Evolutionary conservation across 2,329 filamentous ascomycete species (phyloP).

Genomic region (Talaromyces sp.): DNA sequence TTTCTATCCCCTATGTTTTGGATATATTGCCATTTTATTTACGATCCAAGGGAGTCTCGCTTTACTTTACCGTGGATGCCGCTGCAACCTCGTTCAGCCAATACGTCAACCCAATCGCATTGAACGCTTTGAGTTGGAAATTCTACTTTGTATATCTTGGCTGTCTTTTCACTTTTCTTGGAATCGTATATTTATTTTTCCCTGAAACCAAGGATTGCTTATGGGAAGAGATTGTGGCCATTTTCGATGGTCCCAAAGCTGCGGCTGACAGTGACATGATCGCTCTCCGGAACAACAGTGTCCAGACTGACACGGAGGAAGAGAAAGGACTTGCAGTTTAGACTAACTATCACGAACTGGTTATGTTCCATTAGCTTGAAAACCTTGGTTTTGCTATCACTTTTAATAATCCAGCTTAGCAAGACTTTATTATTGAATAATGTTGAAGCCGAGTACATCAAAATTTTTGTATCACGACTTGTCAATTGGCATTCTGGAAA

Average conservation of each 20-base stretch:
- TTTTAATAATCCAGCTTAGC: neutral
- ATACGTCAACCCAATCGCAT: conserved; percentile 11
- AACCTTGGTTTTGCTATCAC: neutral
- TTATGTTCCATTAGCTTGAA: neutral
- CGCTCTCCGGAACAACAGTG: neutral
- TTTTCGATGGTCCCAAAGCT: conserved; percentile 13
- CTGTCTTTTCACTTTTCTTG: conserved; percentile 23
- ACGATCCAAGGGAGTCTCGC: conserved; percentile 31
- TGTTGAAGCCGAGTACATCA: neutral
- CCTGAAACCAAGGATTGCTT: conserved; percentile 31
- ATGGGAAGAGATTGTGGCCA: conserved; percentile 22
- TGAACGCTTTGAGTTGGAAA: conserved; percentile 4
- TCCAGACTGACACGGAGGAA: neutral
- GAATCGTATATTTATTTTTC: conserved; percentile 23
- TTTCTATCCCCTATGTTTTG: conserved; percentile 22
- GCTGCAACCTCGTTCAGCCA: conserved; percentile 25
- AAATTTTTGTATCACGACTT: neutral
- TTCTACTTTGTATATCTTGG: conserved; percentile 19
- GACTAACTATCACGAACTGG: neutral
- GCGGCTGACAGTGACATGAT: neutral
- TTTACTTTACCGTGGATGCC: conserved; percentile 22
- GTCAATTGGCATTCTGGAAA: neutral
- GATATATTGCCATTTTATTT: conserved; percentile 33
- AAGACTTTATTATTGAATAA: neutral
- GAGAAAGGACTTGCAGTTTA: neutral